A percentile compares a stretch with the other conserved stretches of the same genome.
Evolutionary conservation across 257 asterid genomes (phyloP).

Genomic region (Nicotiana tomentosiformis): DNA sequence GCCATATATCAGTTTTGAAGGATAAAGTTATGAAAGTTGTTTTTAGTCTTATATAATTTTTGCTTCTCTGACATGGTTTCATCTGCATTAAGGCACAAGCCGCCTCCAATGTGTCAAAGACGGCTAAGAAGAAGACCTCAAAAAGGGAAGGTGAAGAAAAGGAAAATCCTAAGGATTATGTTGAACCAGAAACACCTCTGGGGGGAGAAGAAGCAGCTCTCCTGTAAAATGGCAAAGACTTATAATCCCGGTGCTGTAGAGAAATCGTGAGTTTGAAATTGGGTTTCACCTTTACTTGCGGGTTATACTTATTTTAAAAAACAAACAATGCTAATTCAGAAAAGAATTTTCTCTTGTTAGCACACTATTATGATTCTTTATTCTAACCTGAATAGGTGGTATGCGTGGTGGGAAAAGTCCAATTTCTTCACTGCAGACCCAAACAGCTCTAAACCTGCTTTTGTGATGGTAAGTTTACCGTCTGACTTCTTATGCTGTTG

Average conservation of each 20-base stretch:
- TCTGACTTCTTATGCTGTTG: too few relatives aligned
- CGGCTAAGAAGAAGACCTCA: constrained; percentile 59
- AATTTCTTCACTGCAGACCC: constrained; percentile 72
- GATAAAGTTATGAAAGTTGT: too few relatives aligned
- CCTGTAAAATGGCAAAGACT: constrained; percentile 71
- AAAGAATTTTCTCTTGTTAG: constrained; percentile 11
- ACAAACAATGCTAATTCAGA: constrained; percentile 22
- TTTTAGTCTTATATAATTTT: too few relatives aligned
- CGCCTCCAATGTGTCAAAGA: constrained; percentile 41
- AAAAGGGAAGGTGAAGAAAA: constrained; percentile 52
- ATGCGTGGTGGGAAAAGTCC: constrained; percentile 91
- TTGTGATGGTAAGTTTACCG: constrained; percentile 63
- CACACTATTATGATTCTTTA: too few relatives aligned
- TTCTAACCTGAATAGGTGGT: constrained; percentile 50
- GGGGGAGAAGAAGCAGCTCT: constrained; percentile 69
- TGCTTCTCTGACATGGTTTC: not conserved
- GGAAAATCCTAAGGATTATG: constrained; percentile 62
- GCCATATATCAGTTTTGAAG: too few relatives aligned
- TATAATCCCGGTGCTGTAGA: constrained; percentile 73
- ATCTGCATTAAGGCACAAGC: constrained; percentile 49
- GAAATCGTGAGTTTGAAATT: constrained; percentile 45
- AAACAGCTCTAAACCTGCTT: constrained; percentile 63
- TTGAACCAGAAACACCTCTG: constrained; percentile 69
- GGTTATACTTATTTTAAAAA: too few relatives aligned
- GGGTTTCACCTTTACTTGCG: too few relatives aligned